These are phyloP conservation scores for Orbilia oligospora DNA, from an alignment of 2,329 filamentous ascomycete genomes.

Conservation along the genomic window DNA sequence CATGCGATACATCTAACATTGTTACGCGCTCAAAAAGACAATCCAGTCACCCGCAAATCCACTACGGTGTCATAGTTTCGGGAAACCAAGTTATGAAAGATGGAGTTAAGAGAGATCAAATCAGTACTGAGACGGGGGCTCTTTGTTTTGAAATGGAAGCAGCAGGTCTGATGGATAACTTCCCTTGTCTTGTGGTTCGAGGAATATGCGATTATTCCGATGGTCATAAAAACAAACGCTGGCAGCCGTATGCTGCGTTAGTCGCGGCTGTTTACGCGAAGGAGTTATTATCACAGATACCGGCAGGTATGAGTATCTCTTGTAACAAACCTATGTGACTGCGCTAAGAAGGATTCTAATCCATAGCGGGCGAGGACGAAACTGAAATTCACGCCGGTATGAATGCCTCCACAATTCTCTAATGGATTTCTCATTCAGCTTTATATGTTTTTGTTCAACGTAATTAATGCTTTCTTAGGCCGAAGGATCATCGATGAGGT, in stretches of 20 bases:
- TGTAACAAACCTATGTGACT: neutral
- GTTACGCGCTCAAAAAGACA: no score
- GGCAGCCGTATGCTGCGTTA: constrained; percentile 35
- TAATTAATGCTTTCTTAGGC: neutral
- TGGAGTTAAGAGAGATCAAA: constrained; percentile 36
- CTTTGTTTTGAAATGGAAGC: constrained; percentile 33
- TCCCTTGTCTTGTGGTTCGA: constrained; percentile 4
- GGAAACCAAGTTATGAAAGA: constrained; percentile 33
- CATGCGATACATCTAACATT: neutral
- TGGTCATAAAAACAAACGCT: constrained; percentile 14
- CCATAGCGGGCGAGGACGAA: neutral
- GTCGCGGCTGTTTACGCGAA: constrained; percentile 25
- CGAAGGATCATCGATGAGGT: neutral
- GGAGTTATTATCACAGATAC: neutral
- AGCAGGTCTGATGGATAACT: neutral
- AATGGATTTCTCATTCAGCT: neutral
- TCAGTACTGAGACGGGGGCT: constrained; percentile 6
- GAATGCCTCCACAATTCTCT: neutral
- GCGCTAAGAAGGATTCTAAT: neutral
- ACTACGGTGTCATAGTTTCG: constrained; percentile 25
- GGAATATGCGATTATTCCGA: constrained; percentile 36
- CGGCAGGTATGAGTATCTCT: no score
- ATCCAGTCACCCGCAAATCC: constrained; percentile 8
- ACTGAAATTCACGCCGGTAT: neutral
- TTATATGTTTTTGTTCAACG: neutral